A percentile compares a stretch with the other conserved stretches of the same genome.
Evolutionary conservation across 148 eudicot genomes (phyloP).

Genomic region (Silene latifolia): DNA sequence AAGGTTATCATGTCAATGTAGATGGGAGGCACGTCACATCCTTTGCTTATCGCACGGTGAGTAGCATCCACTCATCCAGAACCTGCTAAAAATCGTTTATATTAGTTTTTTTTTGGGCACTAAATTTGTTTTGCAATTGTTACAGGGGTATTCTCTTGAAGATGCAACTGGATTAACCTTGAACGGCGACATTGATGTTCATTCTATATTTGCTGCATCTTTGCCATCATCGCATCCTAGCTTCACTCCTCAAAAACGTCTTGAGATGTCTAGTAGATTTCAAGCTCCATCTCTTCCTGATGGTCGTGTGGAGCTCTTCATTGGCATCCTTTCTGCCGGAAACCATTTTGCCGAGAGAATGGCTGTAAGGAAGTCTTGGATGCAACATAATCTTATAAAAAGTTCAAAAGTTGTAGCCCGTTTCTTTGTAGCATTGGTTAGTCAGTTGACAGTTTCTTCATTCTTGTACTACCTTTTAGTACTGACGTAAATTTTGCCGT

Average conservation of each 20-base stretch:
- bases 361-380: constrained; percentile 95
- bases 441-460: constrained; percentile 14
- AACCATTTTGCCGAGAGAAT: constrained; percentile 92
- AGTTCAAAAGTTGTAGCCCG: constrained; percentile 73
- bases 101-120: constrained; percentile 1
- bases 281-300: constrained; percentile 64
- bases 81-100: neutral
- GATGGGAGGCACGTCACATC: constrained; percentile 89
- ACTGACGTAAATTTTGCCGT: neutral
- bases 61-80: constrained; percentile 28
- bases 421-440: constrained; percentile 86
- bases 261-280: constrained; percentile 66
- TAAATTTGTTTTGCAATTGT: constrained; percentile 18
- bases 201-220: constrained; percentile 72
- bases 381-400: constrained; percentile 74
- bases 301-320: constrained; percentile 62
- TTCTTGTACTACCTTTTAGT: neutral
- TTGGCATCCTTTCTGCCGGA: constrained; percentile 88
- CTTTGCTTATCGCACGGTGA: constrained; percentile 82
- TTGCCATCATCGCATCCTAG: constrained; percentile 85
- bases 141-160: constrained; percentile 75
- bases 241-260: constrained; percentile 68
- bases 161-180: constrained; percentile 83
- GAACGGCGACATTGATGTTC: constrained; percentile 70
- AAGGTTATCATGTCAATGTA: constrained; percentile 75